Evolutionary conservation across 345 rosid genomes (phyloP).

Genomic region (Eutrema yunnanense): DNA sequence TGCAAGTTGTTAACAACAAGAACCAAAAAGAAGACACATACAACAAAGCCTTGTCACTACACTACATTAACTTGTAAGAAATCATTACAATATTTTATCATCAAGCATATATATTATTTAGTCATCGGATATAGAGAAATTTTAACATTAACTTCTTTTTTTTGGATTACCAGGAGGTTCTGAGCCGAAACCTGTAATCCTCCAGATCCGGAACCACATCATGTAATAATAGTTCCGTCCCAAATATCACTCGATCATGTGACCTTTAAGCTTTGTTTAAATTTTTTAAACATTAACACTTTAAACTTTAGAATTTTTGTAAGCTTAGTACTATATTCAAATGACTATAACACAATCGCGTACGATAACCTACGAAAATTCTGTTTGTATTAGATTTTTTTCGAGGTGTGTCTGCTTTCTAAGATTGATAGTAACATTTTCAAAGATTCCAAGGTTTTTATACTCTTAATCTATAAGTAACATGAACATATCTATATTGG

Average conservation of each 20-base stretch:
- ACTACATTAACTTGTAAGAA: background rate
- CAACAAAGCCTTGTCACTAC: background rate
- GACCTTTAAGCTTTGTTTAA: too few relatives aligned
- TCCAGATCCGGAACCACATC: too few relatives aligned
- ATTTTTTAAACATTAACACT: background rate
- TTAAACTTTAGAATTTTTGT: background rate
- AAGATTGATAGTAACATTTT: background rate
- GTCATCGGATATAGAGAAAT: background rate
- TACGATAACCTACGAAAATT: background rate
- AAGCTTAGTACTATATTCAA: background rate
- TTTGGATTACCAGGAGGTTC: too few relatives aligned
- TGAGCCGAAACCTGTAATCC: too few relatives aligned
- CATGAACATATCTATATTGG: too few relatives aligned
- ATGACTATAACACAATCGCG: background rate
- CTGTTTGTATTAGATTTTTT: background rate
- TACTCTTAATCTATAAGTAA: too few relatives aligned
- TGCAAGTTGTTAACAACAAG: slow-evolving; percentile 16
- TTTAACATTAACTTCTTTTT: background rate
- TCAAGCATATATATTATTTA: background rate
- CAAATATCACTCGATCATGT: too few relatives aligned
- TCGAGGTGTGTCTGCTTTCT: background rate
- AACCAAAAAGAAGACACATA: background rate
- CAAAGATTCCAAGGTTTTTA: background rate
- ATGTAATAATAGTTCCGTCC: too few relatives aligned
- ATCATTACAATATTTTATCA: background rate